A percentile compares a stretch with the other conserved stretches of the same genome.
Evolutionary conservation across 1,284 basidiomycete species (phyloP).

Genomic region (Naganishia sp.): DNA sequence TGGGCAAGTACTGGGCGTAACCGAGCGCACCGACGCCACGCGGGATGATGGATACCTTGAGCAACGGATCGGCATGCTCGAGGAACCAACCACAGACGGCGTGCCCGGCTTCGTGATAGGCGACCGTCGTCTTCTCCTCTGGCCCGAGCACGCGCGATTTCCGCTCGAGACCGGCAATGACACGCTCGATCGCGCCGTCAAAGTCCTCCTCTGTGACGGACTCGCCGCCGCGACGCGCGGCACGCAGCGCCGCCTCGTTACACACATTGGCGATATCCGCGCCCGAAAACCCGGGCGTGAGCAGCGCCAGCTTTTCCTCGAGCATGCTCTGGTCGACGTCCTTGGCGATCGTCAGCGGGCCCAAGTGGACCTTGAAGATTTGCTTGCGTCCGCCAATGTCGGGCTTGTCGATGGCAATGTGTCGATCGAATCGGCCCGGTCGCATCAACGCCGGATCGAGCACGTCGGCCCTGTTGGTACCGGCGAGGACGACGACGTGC

Average conservation of each 20-base stretch:
- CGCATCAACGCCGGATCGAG: constrained; percentile 93
- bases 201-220: constrained; percentile 83
- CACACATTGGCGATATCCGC: constrained; percentile 99
- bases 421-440: constrained; percentile 95
- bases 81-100: constrained; percentile 98
- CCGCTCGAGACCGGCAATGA: constrained; percentile 94
- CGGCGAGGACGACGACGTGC: constrained; percentile 93
- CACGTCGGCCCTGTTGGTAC: constrained; percentile 95
- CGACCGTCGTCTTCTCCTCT: constrained; percentile 98
- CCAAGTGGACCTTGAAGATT: constrained; percentile 91
- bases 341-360: constrained; percentile 72
- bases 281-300: constrained; percentile 97
- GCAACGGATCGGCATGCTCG: constrained; percentile 92
- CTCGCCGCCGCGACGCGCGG: constrained; percentile 81
- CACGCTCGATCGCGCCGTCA: constrained; percentile 95
- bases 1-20: constrained; percentile 93
- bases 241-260: constrained; percentile 95
- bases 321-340: constrained; percentile 64
- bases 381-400: constrained; percentile 91
- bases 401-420: constrained; percentile 92
- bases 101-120: constrained; percentile 98
- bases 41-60: constrained; percentile 98
- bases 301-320: constrained; percentile 88
- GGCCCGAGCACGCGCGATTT: constrained; percentile 90
- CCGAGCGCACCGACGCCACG: constrained; percentile 93